Evolutionary conservation across 2,329 filamentous ascomycete species (phyloP), one percentile per base, ranked within the genome.

Genomic region (Tolypocladium cylindrosporum): DNA sequence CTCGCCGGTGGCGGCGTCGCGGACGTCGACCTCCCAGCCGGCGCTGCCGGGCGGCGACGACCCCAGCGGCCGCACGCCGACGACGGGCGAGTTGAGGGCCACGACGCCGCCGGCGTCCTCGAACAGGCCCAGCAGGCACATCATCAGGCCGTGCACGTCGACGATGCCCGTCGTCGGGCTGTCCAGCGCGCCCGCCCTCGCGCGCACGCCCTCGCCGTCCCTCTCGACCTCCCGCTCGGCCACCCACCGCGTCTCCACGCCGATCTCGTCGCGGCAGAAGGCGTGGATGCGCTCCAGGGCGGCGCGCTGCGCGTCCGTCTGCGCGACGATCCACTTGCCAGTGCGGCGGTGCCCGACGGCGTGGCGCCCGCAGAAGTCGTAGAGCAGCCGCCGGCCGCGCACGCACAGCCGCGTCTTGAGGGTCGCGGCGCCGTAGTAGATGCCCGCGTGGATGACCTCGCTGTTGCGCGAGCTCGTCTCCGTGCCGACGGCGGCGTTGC

Each of bases 291-390:
- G 70, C 63, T 85, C 73, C 2, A 82, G 82, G 51, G 83, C 84
- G n/a, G 76, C 79, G 68, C 83, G 80, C 75, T 97, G 90, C 53
- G 74, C 75, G 1, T 79, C 78, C 56, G 85, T 88, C 75, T 97
- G 94, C 1, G 93, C 93, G 1, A 97, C 89, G 66, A 97, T 89
- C 92, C 93, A 97, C 77, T 97, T 97, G 60, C 91, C 91, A 31
- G 85, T 89, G 69, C 87, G 87, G 57, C 79, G 79, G 73, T 94
- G 82, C 0, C 84, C 84, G 55, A 99, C 88, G 58, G 73, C 72
- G 66, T 89, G 77, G 58, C 75, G 75, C 6, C 75, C 73, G 76
- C 93, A 97, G 48, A 96, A 83, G 4, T 78, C 79, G 74, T 99
- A 99, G 59, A 97, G 78, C 70, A 91, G 78, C 39, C 86, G 70